Conservation (phyloP, 2,329 filamentous ascomycete species). For the Pleoardoris graminearum region DNA sequence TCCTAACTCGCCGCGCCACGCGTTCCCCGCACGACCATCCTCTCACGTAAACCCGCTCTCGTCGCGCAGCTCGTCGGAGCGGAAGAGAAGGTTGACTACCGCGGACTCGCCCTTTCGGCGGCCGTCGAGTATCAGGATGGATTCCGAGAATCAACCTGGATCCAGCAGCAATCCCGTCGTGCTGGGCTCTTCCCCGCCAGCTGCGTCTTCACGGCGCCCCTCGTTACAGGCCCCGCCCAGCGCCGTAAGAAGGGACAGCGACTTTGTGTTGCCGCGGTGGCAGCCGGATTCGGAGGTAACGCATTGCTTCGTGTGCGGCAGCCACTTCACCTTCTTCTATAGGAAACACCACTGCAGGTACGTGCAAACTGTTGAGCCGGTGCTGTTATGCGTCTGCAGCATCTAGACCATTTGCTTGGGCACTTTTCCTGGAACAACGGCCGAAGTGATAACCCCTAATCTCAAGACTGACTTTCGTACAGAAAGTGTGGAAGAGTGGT, state of each 20-base stretch:
- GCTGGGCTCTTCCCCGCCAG: slow-evolving; percentile 24
- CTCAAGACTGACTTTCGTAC: background rate
- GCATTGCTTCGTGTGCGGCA: slow-evolving; percentile 80
- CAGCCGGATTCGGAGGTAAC: slow-evolving; percentile 84
- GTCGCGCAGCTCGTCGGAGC: slow-evolving; percentile 30
- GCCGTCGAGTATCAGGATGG: slow-evolving; percentile 32
- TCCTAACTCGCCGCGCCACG: slow-evolving; percentile 18
- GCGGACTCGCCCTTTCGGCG: slow-evolving; percentile 38
- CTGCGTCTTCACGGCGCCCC: slow-evolving; percentile 9
- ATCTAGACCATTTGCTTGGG: no score
- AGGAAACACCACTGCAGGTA: slow-evolving; percentile 92
- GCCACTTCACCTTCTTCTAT: slow-evolving; percentile 80
- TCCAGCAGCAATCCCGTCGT: slow-evolving; percentile 29
- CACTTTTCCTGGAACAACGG: no score
- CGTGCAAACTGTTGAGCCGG: slow-evolving; percentile 22
- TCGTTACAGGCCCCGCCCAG: slow-evolving; percentile 13
- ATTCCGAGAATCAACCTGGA: slow-evolving; percentile 17
- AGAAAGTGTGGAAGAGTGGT: slow-evolving; percentile 93
- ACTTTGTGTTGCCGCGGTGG: slow-evolving; percentile 72
- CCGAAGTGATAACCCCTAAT: no score
- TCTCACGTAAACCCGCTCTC: slow-evolving; percentile 19
- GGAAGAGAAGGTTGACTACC: slow-evolving; percentile 43
- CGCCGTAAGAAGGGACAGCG: slow-evolving; percentile 38
- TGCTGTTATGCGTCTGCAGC: background rate
- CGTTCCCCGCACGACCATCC: slow-evolving; percentile 25